Conservation (phyloP, 208 protist genomes). For the Leishmania tropica region DNA sequence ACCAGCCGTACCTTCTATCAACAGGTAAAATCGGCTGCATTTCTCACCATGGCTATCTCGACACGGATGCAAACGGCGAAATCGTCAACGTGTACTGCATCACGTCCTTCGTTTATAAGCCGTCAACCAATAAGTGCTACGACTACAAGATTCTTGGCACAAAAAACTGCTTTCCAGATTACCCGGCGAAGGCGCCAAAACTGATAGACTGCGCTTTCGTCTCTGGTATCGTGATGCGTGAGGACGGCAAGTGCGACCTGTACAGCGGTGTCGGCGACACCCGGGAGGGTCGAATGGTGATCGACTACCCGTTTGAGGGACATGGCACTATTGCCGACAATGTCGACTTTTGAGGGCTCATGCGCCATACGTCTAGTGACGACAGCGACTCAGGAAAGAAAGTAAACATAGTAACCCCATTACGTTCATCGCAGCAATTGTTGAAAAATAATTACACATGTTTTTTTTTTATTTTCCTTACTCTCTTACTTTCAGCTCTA, state of each 20-base stretch:
- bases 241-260: slow-evolving; percentile 69
- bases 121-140: slow-evolving; percentile 51
- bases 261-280: slow-evolving; percentile 76
- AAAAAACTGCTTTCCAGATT: slow-evolving; percentile 60
- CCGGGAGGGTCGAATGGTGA: slow-evolving; percentile 61
- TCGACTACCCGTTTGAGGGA: slow-evolving; percentile 75
- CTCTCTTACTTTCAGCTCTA: not conserved
- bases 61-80: slow-evolving; percentile 28
- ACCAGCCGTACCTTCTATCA: slow-evolving; percentile 59
- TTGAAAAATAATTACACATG: not conserved
- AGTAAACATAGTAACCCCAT: not conserved
- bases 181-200: slow-evolving; percentile 52
- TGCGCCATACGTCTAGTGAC: not conserved
- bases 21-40: slow-evolving; percentile 63
- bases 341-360: slow-evolving; percentile 37
- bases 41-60: slow-evolving; percentile 66
- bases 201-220: slow-evolving; percentile 70
- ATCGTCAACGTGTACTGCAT: slow-evolving; percentile 64
- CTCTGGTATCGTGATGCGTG: slow-evolving; percentile 65
- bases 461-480: not conserved
- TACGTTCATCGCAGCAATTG: not conserved
- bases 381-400: not conserved
- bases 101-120: slow-evolving; percentile 65
- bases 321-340: slow-evolving; percentile 52
- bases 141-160: slow-evolving; percentile 66